Evolutionary conservation across 148 eudicot species (phyloP), one percentile per base, ranked within the genome.

Genomic region (Spergularia marina): DNA sequence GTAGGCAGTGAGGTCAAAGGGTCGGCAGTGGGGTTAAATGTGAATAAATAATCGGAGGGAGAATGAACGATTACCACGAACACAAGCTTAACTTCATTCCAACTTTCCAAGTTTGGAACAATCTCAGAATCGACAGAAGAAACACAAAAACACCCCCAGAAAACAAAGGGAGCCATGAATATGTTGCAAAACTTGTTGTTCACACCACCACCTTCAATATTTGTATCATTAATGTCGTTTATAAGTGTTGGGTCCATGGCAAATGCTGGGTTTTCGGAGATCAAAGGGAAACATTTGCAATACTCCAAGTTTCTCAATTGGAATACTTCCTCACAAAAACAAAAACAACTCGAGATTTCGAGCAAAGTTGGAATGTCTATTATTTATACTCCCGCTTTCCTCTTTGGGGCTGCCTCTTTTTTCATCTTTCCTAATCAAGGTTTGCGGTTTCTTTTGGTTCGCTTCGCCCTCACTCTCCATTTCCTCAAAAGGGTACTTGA

Each of bases 401-500:
- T 87, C n/a, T 67, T 75, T 64, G 86, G 84, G 11, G 66, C 68
- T 55, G 74, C 75, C 4, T 78, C 86, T 12, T 80, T 87, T 52
- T 5, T 73, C 60, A 6, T 76, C 2, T 82, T 73, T 65, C 82
- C 87, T 0, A 77, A 81, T 70, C 51, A 77, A 20, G 84, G 78
- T 3, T 7, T 81, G 2, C 74, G 86, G 70, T 87, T 87, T 74
- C n/a, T 80, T 15, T 59, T 87, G 76, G 65, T 87, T 47, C 65
- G 82, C 40, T 70, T 39, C 51, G 71, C 86, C 63, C 84, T 87
- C 23, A 78, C 84, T 11, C 34, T 78, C 47, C 89, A 87, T 74
- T 87, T 82, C 66, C 83, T 86, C 53, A 86, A 86, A 73, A 78
- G 87, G 79, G 74, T 84, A 4, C 81, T 84, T 63, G 89, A 87